Percentiles rank a stretch among this genome's conserved stretches.
phyloP scores from a whole-genome alignment of 495 filamentous ascomycete species.

The Penicillium canescens region DNA sequence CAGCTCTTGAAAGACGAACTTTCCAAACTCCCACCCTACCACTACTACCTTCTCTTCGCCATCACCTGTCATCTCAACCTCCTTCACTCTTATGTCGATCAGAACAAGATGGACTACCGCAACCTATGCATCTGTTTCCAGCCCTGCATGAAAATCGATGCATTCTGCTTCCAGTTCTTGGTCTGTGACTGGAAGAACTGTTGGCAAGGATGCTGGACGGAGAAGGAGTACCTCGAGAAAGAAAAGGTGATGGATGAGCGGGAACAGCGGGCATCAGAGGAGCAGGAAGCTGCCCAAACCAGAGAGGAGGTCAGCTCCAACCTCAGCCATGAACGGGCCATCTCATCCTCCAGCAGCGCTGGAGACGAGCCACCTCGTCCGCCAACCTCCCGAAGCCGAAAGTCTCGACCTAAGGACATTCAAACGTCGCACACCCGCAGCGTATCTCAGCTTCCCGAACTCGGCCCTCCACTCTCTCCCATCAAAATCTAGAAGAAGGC shows the following conservation, averaged over 20 bases:
- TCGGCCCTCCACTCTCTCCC: slow-evolving; percentile 77
- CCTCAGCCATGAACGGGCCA: slow-evolving; percentile 53
- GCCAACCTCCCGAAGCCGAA: slow-evolving; percentile 32
- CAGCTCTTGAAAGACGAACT: slow-evolving; percentile 85
- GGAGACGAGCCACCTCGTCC: slow-evolving; percentile 35
- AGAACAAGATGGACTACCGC: slow-evolving; percentile 93
- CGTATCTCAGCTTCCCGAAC: slow-evolving; percentile 52
- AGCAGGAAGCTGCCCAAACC: slow-evolving; percentile 16
- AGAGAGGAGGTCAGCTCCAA: slow-evolving; percentile 11
- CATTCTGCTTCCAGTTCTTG: slow-evolving; percentile 86
- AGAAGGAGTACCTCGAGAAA: slow-evolving; percentile 71
- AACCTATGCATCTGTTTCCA: slow-evolving; percentile 95
- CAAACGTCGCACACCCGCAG: slow-evolving; percentile 40
- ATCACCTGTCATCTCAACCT: slow-evolving; percentile 92
- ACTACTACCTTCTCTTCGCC: slow-evolving; percentile 94
- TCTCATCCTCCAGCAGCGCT: slow-evolving; percentile 61
- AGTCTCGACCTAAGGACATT: slow-evolving; percentile 40
- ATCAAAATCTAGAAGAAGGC: slow-evolving; percentile 48
- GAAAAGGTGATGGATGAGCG: slow-evolving; percentile 64
- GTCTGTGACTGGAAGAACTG: slow-evolving; percentile 91
- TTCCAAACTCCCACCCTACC: slow-evolving; percentile 84
- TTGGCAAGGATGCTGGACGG: slow-evolving; percentile 95
- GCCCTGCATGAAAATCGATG: slow-evolving; percentile 89
- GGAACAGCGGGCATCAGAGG: slow-evolving; percentile 26
- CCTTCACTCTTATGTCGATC: slow-evolving; percentile 78